These are phyloP conservation scores for Datura wrightii DNA, from an alignment of 257 asterid genomes.

Conservation along the genomic window DNA sequence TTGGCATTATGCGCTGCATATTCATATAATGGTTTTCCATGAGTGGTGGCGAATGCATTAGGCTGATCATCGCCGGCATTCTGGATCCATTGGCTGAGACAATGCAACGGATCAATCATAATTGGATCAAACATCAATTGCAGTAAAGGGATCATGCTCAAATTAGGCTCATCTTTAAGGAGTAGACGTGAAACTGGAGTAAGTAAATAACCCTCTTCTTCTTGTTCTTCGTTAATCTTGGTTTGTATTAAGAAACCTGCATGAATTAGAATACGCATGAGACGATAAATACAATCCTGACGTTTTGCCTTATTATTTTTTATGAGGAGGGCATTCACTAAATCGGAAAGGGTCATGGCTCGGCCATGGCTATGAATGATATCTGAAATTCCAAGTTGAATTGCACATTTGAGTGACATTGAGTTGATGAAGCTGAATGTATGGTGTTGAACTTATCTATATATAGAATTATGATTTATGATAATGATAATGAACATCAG, in stretches of 20 bases:
- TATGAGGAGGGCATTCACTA: constrained; percentile 32
- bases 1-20: not conserved
- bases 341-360: constrained; percentile 26
- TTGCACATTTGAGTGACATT: constrained; percentile 36
- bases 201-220: constrained; percentile 22
- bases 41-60: not conserved
- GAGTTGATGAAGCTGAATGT: constrained; percentile 32
- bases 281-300: constrained; percentile 12
- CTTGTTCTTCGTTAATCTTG: not conserved
- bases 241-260: constrained; percentile 6
- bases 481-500: no score
- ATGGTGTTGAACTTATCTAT: no score
- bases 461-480: no score
- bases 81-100: no score
- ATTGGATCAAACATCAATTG: no score
- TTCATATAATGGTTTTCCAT: no score
- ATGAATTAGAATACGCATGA: constrained; percentile 33
- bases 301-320: not conserved
- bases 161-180: constrained; percentile 17
- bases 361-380: constrained; percentile 29
- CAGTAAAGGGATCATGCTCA: not conserved
- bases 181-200: constrained; percentile 27
- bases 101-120: no score
- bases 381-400: constrained; percentile 37
- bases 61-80: not conserved